These are phyloP conservation scores for Phaeotremella fagi DNA, from an alignment of 768 basidiomycete genomes.

Conservation along the genomic window DNA sequence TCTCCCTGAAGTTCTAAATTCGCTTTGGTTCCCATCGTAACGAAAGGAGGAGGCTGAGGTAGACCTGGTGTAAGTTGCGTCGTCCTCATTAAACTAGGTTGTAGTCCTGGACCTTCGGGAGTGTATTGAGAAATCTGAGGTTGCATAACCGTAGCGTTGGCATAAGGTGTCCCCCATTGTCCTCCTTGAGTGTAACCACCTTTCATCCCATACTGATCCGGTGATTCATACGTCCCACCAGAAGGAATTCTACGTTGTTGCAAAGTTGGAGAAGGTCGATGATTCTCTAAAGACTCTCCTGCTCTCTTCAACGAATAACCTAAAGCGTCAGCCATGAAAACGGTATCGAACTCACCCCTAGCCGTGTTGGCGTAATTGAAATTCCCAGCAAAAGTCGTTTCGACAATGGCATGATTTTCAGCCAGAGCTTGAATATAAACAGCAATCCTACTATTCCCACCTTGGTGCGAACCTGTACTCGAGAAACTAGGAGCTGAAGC, in stretches of 20 bases:
- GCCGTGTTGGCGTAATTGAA: conserved; percentile 24
- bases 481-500: conserved; percentile 26
- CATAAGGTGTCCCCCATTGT: conserved; percentile 13
- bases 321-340: neutral
- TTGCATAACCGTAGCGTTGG: neutral
- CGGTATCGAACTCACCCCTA: conserved; percentile 12
- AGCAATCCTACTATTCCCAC: conserved; percentile 22
- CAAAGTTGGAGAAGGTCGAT: conserved; percentile 22
- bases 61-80: conserved; percentile 26
- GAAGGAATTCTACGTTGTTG: conserved; percentile 55
- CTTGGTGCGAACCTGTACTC: conserved; percentile 51
- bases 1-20: conserved; percentile 47
- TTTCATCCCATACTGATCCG: conserved; percentile 23
- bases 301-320: conserved; percentile 29
- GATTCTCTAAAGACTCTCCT: conserved; percentile 30
- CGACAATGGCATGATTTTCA: conserved; percentile 23
- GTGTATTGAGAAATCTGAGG: neutral
- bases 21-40: conserved; percentile 35
- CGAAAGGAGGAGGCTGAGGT: conserved; percentile 17
- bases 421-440: conserved; percentile 36
- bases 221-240: conserved; percentile 8
- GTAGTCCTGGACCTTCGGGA: conserved; percentile 17
- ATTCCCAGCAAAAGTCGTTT: conserved; percentile 25
- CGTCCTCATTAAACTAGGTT: conserved; percentile 43
- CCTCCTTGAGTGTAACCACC: neutral